Conservation (phyloP, 2,329 filamentous ascomycete genomes). For the Pseudocercospora vitis region DNA sequence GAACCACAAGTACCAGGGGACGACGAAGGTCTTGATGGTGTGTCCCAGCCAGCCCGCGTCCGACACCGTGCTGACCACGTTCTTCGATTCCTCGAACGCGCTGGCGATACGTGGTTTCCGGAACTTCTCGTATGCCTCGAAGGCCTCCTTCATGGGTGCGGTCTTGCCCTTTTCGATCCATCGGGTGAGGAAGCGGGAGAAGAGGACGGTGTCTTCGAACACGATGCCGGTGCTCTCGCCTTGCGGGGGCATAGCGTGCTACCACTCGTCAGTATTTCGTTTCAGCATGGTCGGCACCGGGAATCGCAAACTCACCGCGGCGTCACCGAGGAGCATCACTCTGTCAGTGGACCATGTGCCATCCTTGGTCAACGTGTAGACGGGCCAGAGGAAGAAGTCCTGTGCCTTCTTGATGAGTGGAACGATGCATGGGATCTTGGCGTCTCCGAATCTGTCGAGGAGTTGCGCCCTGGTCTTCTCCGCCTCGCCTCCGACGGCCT, state of each 20-base stretch:
- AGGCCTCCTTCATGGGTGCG: slow-evolving; percentile 45
- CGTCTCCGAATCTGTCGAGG: slow-evolving; percentile 43
- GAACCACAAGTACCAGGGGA: slow-evolving; percentile 52
- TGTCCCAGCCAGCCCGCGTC: slow-evolving; percentile 49
- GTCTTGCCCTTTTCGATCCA: slow-evolving; percentile 45
- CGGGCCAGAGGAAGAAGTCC: slow-evolving; percentile 49
- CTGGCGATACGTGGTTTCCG: slow-evolving; percentile 47
- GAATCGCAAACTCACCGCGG: slow-evolving; percentile 39
- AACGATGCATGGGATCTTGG: slow-evolving; percentile 40
- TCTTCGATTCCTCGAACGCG: slow-evolving; percentile 50
- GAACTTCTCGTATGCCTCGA: slow-evolving; percentile 50
- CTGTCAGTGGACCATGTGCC: slow-evolving; percentile 49
- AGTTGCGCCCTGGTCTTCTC: slow-evolving; percentile 46
- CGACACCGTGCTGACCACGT: slow-evolving; percentile 47
- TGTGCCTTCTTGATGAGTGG: slow-evolving; percentile 44
- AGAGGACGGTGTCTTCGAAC: slow-evolving; percentile 54
- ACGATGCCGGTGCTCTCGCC: slow-evolving; percentile 54
- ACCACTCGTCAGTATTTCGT: not conserved
- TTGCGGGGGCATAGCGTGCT: slow-evolving; percentile 54
- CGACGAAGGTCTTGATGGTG: slow-evolving; percentile 46
- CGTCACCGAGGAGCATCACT: slow-evolving; percentile 48
- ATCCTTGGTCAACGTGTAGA: slow-evolving; percentile 46
- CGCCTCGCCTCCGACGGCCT: slow-evolving; percentile 45
- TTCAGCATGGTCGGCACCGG: not conserved
- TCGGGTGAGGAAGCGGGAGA: slow-evolving; percentile 46